phyloP scores from a whole-genome alignment of 768 basidiomycete species.

The Termitomyces sp. region DNA sequence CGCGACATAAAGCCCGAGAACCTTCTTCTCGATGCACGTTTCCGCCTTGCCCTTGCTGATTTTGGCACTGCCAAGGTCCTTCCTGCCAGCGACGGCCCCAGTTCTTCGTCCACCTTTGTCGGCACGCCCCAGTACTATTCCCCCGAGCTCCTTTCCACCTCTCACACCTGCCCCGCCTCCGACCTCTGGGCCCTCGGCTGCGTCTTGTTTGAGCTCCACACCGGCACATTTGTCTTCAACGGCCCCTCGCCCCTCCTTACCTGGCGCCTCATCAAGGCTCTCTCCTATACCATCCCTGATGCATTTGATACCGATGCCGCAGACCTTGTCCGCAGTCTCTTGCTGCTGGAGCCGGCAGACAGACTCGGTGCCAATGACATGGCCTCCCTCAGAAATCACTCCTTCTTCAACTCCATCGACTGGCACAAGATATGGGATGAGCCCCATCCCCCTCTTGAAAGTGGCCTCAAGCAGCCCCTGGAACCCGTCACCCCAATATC shows the following conservation, averaged over 20 bases:
- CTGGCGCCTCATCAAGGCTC: conserved; percentile 88
- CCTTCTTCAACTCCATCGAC: conserved; percentile 53
- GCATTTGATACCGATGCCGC: conserved; percentile 79
- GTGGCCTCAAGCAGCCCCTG: conserved; percentile 34
- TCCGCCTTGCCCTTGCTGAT: conserved; percentile 92
- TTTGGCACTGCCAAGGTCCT: conserved; percentile 89
- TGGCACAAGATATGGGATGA: conserved; percentile 67
- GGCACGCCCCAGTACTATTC: conserved; percentile 89
- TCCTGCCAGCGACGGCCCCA: conserved; percentile 34
- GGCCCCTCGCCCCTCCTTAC: conserved; percentile 90
- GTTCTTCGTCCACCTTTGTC: conserved; percentile 59
- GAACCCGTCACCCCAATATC: conserved; percentile 3
- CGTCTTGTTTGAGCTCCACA: conserved; percentile 89
- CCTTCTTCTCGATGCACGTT: conserved; percentile 80
- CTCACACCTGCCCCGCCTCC: conserved; percentile 44
- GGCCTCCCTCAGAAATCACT: conserved; percentile 44
- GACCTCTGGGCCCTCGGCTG: conserved; percentile 97
- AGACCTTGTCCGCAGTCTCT: conserved; percentile 71
- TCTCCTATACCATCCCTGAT: conserved; percentile 84
- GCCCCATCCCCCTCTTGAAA: conserved; percentile 51
- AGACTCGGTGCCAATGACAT: conserved; percentile 56
- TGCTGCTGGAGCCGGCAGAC: conserved; percentile 60
- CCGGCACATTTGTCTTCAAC: conserved; percentile 88
- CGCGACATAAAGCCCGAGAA: conserved; percentile 86
- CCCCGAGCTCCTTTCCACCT: conserved; percentile 74